Conservation (phyloP, 495 filamentous ascomycete species). For the Lophium mytilinum region DNA sequence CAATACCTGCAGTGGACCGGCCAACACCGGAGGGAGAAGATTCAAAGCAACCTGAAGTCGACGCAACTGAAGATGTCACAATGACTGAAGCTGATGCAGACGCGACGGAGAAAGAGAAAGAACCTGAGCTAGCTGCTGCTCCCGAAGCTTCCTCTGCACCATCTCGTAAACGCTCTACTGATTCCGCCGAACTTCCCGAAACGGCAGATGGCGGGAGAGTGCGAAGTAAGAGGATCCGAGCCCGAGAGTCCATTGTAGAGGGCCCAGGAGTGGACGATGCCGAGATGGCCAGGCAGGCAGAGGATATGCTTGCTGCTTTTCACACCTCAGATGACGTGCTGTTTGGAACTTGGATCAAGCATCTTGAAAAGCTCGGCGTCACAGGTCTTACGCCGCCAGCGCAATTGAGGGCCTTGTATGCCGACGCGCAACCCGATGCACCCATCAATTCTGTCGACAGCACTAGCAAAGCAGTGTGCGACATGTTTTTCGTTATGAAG, state of each 20-base stretch:
- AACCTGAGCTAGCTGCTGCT: slow-evolving; percentile 7
- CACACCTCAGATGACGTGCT: slow-evolving; percentile 67
- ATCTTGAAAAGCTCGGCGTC: slow-evolving; percentile 61
- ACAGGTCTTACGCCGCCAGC: slow-evolving; percentile 36
- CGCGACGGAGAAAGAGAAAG: slow-evolving; percentile 6
- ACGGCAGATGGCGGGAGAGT: slow-evolving; percentile 51
- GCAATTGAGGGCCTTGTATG: slow-evolving; percentile 12
- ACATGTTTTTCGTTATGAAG: slow-evolving; percentile 17
- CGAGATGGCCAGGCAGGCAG: slow-evolving; percentile 63
- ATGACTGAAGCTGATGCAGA: slow-evolving; percentile 8
- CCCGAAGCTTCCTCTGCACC: slow-evolving; percentile 5
- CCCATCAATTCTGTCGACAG: neutral
- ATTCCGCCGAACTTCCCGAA: slow-evolving; percentile 51
- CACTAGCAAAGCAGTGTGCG: slow-evolving; percentile 13
- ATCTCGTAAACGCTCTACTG: slow-evolving; percentile 57
- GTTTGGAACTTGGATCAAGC: slow-evolving; percentile 57
- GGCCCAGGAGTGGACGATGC: slow-evolving; percentile 42
- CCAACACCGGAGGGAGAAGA: neutral
- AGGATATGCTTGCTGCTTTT: slow-evolving; percentile 60
- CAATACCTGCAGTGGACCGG: neutral
- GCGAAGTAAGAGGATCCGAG: slow-evolving; percentile 75
- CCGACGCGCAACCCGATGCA: neutral
- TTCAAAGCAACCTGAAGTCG: neutral
- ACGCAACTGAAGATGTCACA: slow-evolving; percentile 1
- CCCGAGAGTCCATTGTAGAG: slow-evolving; percentile 63